Base-by-base conservation (phyloP, 371 early-diverging fungal genomes). In the Syncephalastrum racemosum region DNA sequence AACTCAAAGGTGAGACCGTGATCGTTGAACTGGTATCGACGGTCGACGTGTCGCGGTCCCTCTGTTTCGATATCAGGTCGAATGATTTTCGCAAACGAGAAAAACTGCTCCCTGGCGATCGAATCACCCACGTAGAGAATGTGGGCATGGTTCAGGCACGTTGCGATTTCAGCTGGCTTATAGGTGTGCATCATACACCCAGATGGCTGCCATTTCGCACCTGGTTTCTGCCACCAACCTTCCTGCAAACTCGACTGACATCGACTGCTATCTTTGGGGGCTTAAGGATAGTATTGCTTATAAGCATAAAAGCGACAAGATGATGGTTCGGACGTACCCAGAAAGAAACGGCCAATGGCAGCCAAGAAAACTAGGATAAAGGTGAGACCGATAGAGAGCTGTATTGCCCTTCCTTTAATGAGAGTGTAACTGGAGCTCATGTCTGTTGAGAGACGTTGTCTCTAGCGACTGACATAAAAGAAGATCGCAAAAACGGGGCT, bases 61-160 rank as follows among this genome's bases (percentile, higher is more conserved):
- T 54, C 60, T 13, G 58, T 65, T 22, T 60, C 65, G 0, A 67
- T 49, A 0, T 65, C 61, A 0, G 71, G 70, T 7, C 77, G 65
- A n/a, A 83, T 60, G 10, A 77, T 56, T 3, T 67, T 63, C 5
- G 74, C 71, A 41, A 83, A 56, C 0, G 85, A 74, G 39, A 81
- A 76, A 53, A 77, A 90, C 45, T 85, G 79, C 41, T 83, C 73
- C 24, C 90, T 82, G 19, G 79, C 77, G 13, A 84, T 73, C 1
- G 88, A 88, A 63, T 91, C 90, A 24, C 91, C 91, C 43, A 85
- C 69, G 62, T 85, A 84, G 14, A 86, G 72, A 6, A 81, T 64
- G 8, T 71, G 70, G 0, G 79, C 63, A n/a, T 67, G 68, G n/a
- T 54, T 63, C 5, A 82, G 51, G 54, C 91, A 90, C 3, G 54